These are phyloP conservation scores for Amanita inopinata DNA, from an alignment of 768 basidiomycete genomes.

Conservation along the genomic window DNA sequence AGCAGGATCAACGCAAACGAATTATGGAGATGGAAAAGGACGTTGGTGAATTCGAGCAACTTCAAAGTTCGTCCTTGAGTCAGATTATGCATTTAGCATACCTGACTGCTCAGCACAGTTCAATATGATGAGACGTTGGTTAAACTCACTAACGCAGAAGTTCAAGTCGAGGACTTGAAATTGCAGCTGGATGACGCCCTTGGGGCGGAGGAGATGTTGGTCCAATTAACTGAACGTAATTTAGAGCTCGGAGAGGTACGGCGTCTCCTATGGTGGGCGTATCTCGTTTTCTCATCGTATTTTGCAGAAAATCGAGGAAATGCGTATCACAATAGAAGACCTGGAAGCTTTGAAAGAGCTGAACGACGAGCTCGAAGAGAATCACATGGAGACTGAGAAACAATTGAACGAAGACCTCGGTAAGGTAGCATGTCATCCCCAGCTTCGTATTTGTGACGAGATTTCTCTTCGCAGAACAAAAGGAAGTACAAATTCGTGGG, in stretches of 20 bases:
- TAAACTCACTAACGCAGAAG: slow-evolving; percentile 81
- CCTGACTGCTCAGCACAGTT: slow-evolving; percentile 60
- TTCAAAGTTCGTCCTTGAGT: slow-evolving; percentile 48
- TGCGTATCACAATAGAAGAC: slow-evolving; percentile 93
- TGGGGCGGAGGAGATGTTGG: slow-evolving; percentile 93
- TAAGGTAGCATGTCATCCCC: slow-evolving; percentile 22
- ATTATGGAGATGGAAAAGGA: slow-evolving; percentile 91
- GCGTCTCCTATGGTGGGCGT: neutral
- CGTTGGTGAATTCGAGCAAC: slow-evolving; percentile 61
- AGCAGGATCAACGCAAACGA: slow-evolving; percentile 70
- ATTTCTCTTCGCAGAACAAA: slow-evolving; percentile 38
- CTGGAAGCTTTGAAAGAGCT: slow-evolving; percentile 93
- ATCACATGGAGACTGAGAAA: slow-evolving; percentile 90
- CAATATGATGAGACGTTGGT: slow-evolving; percentile 71
- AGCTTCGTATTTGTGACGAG: neutral
- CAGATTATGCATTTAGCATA: slow-evolving; percentile 3
- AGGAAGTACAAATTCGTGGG: slow-evolving; percentile 64
- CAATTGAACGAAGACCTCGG: slow-evolving; percentile 84
- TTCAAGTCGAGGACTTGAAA: slow-evolving; percentile 90
- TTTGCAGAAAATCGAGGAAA: slow-evolving; percentile 89
- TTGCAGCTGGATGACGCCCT: slow-evolving; percentile 90
- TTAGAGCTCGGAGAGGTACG: slow-evolving; percentile 81
- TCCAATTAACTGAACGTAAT: slow-evolving; percentile 91
- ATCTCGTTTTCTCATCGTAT: neutral
- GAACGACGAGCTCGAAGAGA: slow-evolving; percentile 95